phyloP scores from a whole-genome alignment of 2,329 filamentous ascomycete genomes.

The Claviceps paspali region DNA sequence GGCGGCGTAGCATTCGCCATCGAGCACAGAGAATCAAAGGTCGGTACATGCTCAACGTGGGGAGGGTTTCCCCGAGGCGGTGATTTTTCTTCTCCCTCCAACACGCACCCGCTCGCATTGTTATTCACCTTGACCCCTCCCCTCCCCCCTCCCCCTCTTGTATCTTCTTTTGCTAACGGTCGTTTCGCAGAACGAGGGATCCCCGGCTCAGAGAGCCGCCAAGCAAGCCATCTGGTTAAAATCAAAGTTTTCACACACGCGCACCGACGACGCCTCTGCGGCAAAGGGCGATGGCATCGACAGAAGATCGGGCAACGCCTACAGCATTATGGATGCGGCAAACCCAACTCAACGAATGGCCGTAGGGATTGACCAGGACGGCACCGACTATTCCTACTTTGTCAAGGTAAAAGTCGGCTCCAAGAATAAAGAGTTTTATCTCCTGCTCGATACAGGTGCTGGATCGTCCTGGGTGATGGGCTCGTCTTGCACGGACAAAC shows the following conservation, averaged over 20 bases:
- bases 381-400: conserved; percentile 52
- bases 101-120: conserved; percentile 12
- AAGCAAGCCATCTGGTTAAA: conserved; percentile 9
- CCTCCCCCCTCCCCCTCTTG: too few relatives aligned
- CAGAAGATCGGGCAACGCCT: conserved; percentile 28
- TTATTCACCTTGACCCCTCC: neutral
- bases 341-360: conserved; percentile 31
- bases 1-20: conserved; percentile 25
- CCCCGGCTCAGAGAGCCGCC: conserved; percentile 3
- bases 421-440: conserved; percentile 35
- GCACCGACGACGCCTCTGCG: neutral
- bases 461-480: conserved; percentile 77
- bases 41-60: too few relatives aligned
- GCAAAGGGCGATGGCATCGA: neutral
- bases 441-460: conserved; percentile 52
- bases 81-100: neutral
- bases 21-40: conserved; percentile 18
- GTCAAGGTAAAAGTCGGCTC: conserved; percentile 42
- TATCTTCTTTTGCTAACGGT: conserved; percentile 4
- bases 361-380: conserved; percentile 46
- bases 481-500: conserved; percentile 45
- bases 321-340: conserved; percentile 29
- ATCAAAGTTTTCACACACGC: conserved; percentile 6
- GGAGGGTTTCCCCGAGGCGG: neutral
- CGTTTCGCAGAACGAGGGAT: neutral